A percentile compares a stretch with the other conserved stretches of the same genome.
phyloP scores from a whole-genome alignment of 768 basidiomycete genomes.

The Pleurotus platypus region DNA sequence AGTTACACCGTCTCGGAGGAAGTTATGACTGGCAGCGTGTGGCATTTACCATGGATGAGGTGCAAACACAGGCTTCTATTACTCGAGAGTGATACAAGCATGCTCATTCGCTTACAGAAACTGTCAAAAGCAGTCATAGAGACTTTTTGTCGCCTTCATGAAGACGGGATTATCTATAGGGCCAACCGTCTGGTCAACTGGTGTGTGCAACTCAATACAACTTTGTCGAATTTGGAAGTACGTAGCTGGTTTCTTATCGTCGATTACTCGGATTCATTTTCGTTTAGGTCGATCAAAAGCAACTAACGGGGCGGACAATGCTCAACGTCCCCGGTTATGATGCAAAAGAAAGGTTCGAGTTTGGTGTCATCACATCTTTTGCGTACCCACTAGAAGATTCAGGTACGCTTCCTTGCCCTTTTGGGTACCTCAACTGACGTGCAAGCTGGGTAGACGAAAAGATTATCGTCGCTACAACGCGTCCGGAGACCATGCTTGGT shows the following conservation, averaged over 20 bases:
- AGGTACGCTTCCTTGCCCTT: slow-evolving; percentile 34
- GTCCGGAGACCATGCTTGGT: slow-evolving; percentile 98
- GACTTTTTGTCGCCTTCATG: slow-evolving; percentile 86
- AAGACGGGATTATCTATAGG: slow-evolving; percentile 90
- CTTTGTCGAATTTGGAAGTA: slow-evolving; percentile 96
- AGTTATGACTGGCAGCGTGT: slow-evolving; percentile 94
- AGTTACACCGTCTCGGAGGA: slow-evolving; percentile 84
- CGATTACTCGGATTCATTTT: neutral
- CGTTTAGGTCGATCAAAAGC: slow-evolving; percentile 84
- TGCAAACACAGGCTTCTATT: slow-evolving; percentile 19
- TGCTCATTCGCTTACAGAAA: slow-evolving; percentile 30
- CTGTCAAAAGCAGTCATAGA: slow-evolving; percentile 88
- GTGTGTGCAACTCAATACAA: slow-evolving; percentile 95
- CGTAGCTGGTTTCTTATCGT: slow-evolving; percentile 7
- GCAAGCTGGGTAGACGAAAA: slow-evolving; percentile 59
- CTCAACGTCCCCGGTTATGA: slow-evolving; percentile 94
- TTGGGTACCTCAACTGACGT: neutral
- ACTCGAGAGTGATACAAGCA: no score
- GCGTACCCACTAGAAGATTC: slow-evolving; percentile 89
- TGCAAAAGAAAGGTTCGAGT: slow-evolving; percentile 92
- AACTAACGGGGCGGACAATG: slow-evolving; percentile 79
- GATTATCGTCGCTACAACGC: slow-evolving; percentile 93
- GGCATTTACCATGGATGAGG: slow-evolving; percentile 94
- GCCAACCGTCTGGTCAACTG: slow-evolving; percentile 97
- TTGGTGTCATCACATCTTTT: slow-evolving; percentile 95